Base-by-base conservation (phyloP, 139 green algal genomes). In the Chlamydomonas schloesseri region DNA sequence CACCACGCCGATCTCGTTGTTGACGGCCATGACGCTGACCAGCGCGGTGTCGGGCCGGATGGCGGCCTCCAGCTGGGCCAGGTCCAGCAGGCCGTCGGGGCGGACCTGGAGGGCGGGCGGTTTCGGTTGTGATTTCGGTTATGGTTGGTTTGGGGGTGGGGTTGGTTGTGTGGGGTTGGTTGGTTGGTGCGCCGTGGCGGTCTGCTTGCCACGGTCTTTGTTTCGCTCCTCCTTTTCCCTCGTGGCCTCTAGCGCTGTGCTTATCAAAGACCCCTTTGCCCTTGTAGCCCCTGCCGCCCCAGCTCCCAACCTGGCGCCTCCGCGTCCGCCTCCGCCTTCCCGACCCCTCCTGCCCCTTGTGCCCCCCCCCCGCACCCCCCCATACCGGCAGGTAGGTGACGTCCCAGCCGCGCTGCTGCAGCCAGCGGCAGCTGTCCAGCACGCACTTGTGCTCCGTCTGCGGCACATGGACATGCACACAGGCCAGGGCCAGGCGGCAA, bases 371-470 rank as follows among this genome's bases (percentile, higher is more conserved):
- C n/a, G n/a, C n/a, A n/a, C n/a, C n/a, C n/a, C n/a, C n/a, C n/a
- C n/a, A n/a, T n/a, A 99, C 98, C 0, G 97, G 96, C 57, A 99
- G 91, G 92, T 99, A 99, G 0, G 96, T 99, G 18, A 99, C 94
- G 13, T 98, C 96, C 83, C 92, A 98, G 29, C 97, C 96, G 9
- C 94, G 91, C 90, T 98, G 94, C 92, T 99, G 94, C 76, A 99
- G 94, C 82, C 96, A 95, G 58, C 92, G 93, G 87, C 75, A 90
- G 75, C 23, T 86, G 92, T 99, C 98, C 89, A 99, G 93, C 86
- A 99, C 98, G 89, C 98, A 99, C 91, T 99, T 99, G 93, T 99
- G 97, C 80, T 99, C 97, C 75, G 96, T 99, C 91, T 99, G 97
- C 24, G 73, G 73, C 33, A n/a, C n/a, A n/a, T n/a, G n/a, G n/a